Percentiles rank a stretch among this genome's conserved stretches.
These are phyloP conservation scores for Melocanna baccifera DNA, from an alignment of 176 grass and related monocot genomes.

Conservation along the genomic window DNA sequence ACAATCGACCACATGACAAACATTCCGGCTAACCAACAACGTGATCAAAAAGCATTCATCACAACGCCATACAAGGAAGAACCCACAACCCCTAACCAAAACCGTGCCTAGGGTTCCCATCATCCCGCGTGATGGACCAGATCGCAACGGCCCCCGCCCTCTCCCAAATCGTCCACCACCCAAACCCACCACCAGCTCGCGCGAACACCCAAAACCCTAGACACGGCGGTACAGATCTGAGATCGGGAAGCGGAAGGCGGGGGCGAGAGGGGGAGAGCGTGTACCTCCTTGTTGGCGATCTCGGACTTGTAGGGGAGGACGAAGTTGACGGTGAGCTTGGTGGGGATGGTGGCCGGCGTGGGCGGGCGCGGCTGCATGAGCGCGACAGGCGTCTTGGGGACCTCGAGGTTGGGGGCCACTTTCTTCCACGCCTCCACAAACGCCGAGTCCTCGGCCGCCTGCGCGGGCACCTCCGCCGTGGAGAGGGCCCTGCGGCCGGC, in stretches of 20 bases:
- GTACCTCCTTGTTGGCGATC: slow-evolving; percentile 72
- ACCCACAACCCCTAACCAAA: neutral
- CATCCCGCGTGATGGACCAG: neutral
- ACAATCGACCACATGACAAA: neutral
- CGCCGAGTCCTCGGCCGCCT: slow-evolving; percentile 45
- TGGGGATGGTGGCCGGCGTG: slow-evolving; percentile 56
- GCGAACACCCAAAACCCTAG: slow-evolving; percentile 24
- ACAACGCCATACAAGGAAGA: neutral
- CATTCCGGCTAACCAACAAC: neutral
- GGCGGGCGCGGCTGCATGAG: slow-evolving; percentile 80
- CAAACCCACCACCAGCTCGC: neutral
- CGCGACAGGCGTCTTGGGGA: slow-evolving; percentile 59
- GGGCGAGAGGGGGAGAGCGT: too few relatives aligned
- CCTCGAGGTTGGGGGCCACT: slow-evolving; percentile 63
- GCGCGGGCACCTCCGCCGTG: slow-evolving; percentile 51
- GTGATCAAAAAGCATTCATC: neutral
- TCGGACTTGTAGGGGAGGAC: slow-evolving; percentile 91
- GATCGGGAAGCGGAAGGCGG: neutral
- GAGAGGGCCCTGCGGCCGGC: slow-evolving; percentile 34
- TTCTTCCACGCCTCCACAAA: slow-evolving; percentile 78
- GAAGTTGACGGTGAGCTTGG: slow-evolving; percentile 90
- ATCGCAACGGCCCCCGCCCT: neutral
- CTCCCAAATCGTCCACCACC: neutral
- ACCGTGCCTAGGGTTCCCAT: neutral
- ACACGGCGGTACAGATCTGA: slow-evolving; percentile 32